Conservation (phyloP, 306 rosid species). For the Rosa chinensis region DNA sequence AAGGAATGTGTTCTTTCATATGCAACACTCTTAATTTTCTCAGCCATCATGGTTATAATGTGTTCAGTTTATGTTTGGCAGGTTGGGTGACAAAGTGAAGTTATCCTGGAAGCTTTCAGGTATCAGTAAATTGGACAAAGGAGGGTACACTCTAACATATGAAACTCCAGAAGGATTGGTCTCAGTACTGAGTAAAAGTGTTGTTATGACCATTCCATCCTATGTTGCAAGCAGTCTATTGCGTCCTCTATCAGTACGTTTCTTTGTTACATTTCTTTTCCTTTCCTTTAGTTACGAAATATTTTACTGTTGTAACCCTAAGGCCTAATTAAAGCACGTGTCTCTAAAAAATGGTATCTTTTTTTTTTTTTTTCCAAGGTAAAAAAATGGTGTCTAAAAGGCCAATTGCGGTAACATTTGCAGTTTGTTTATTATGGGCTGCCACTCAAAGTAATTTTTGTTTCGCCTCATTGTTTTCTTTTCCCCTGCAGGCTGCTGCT, state of each 20-base stretch:
- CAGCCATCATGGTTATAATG: constrained; percentile 18
- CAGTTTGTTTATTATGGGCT: constrained; percentile 11
- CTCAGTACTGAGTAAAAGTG: constrained; percentile 68
- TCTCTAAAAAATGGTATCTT: not conserved
- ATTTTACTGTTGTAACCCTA: not conserved
- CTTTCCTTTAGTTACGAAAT: not conserved
- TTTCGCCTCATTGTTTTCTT: constrained; percentile 9
- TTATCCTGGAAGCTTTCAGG: constrained; percentile 88
- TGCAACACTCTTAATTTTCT: constrained; percentile 8
- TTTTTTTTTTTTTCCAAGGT: no score
- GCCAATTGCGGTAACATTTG: constrained; percentile 8
- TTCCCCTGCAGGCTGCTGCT: constrained; percentile 56
- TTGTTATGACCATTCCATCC: constrained; percentile 91
- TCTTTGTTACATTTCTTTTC: constrained; percentile 26
- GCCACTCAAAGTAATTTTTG: constrained; percentile 26
- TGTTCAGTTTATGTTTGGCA: constrained; percentile 39
- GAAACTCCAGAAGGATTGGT: constrained; percentile 89
- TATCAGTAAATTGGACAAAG: constrained; percentile 65
- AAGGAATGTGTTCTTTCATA: not conserved
- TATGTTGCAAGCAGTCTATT: constrained; percentile 70
- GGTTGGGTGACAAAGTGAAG: constrained; percentile 83
- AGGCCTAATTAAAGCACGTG: not conserved
- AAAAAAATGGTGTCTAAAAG: constrained; percentile 12
- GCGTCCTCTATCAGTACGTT: constrained; percentile 81
- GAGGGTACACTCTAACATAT: constrained; percentile 72